Evolutionary conservation across 305 asterid species (phyloP).

Genomic region (Fraxinus latifolia): DNA sequence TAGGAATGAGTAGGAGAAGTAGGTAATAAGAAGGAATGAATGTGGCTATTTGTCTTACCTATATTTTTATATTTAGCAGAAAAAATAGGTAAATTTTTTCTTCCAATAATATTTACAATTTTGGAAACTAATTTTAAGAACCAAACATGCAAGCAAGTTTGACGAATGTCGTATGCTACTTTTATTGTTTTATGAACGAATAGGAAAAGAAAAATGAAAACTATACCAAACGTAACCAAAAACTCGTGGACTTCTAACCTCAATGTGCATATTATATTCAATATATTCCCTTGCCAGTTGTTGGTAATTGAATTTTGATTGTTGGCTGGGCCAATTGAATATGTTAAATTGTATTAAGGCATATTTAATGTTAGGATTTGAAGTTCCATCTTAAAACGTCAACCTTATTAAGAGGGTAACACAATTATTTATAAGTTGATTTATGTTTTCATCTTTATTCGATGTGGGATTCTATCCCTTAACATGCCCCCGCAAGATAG

Average conservation of each 20-base stretch:
- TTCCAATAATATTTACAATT: background rate
- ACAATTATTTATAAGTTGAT: no score
- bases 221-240: background rate
- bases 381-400: no score
- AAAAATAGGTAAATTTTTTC: background rate
- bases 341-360: background rate
- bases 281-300: background rate
- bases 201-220: background rate
- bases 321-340: background rate
- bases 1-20: no score
- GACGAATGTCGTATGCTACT: background rate
- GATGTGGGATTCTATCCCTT: no score
- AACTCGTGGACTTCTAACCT: background rate
- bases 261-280: background rate
- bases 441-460: no score
- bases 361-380: background rate
- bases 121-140: background rate
- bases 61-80: background rate
- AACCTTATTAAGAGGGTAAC: no score
- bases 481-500: no score
- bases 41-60: background rate
- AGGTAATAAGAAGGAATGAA: no score
- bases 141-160: no score
- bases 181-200: background rate
- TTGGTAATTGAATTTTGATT: background rate